Evolutionary conservation across 78 protist genomes (phyloP), one percentile per base, ranked within the genome.

Genomic region (Planoprotostelium fungivorum): DNA sequence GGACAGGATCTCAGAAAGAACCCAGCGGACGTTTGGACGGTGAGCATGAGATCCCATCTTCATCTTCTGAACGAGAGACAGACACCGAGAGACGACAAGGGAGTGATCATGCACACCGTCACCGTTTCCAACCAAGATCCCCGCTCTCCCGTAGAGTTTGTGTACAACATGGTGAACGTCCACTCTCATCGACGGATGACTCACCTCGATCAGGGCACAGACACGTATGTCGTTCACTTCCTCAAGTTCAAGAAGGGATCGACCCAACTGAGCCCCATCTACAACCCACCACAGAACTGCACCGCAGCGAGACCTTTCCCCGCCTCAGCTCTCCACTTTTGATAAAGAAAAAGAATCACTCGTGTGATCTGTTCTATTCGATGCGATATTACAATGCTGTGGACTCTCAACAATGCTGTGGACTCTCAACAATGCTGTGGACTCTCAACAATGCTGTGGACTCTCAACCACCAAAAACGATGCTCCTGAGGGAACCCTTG

Each of bases 401-500:
- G n/a, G n/a, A n/a, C n/a, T n/a, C n/a, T n/a, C n/a, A n/a, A n/a
- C n/a, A n/a, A n/a, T n/a, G n/a, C n/a, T n/a, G n/a, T n/a, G n/a
- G n/a, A n/a, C n/a, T n/a, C n/a, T n/a, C n/a, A n/a, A n/a, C n/a
- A n/a, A n/a, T n/a, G n/a, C n/a, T n/a, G n/a, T n/a, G n/a, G n/a
- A n/a, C n/a, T n/a, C n/a, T n/a, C n/a, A n/a, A n/a, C n/a, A n/a
- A n/a, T n/a, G n/a, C n/a, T n/a, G n/a, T n/a, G n/a, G n/a, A n/a
- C n/a, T n/a, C n/a, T n/a, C 73, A 51, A 25, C 73, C 5, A 51
- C 73, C 73, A 16, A 25, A 25, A 16, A 51, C 16, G 73, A 51
- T 51, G 73, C 73, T 51, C 16, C 73, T 51, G 5, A 51, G 73
- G 0, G 86, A 63, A 29, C 94, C 94, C 34, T 89, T 89, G 31